A percentile compares a stretch with the other conserved stretches of the same genome.
phyloP scores from a whole-genome alignment of 106 monocot species.

The Hemerocallis citrina region DNA sequence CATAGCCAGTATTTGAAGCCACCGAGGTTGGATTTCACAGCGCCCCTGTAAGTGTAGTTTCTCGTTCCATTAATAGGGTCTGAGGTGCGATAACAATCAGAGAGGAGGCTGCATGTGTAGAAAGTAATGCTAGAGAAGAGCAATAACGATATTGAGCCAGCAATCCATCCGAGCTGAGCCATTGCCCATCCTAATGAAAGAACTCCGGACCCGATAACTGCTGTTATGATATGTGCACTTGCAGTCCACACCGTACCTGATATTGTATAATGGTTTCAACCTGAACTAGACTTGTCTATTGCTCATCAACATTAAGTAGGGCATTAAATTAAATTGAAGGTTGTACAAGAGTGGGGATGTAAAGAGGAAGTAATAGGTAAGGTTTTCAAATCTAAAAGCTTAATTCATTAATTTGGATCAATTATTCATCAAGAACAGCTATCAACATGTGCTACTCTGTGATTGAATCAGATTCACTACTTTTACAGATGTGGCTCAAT shows the following conservation, averaged over 20 bases:
- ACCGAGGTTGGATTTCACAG: slow-evolving; percentile 37
- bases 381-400: no score
- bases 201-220: slow-evolving; percentile 59
- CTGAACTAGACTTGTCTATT: not conserved
- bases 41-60: slow-evolving; percentile 41
- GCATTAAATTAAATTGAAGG: not conserved
- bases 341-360: no score
- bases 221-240: no score
- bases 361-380: no score
- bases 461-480: no score
- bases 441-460: no score
- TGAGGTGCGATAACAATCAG: slow-evolving; percentile 41
- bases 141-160: slow-evolving; percentile 19
- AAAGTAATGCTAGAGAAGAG: slow-evolving; percentile 41
- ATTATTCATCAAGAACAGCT: not conserved
- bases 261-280: not conserved
- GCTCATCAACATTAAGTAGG: not conserved
- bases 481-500: no score
- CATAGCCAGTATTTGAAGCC: slow-evolving; percentile 14
- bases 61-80: slow-evolving; percentile 24
- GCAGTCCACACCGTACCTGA: slow-evolving; percentile 55
- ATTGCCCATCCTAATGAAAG: slow-evolving; percentile 50
- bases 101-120: slow-evolving; percentile 44
- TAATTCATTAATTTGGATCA: not conserved
- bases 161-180: slow-evolving; percentile 49